Evolutionary conservation across 2,329 filamentous ascomycete genomes (phyloP).

Genomic region (Ophiostoma ulmi): DNA sequence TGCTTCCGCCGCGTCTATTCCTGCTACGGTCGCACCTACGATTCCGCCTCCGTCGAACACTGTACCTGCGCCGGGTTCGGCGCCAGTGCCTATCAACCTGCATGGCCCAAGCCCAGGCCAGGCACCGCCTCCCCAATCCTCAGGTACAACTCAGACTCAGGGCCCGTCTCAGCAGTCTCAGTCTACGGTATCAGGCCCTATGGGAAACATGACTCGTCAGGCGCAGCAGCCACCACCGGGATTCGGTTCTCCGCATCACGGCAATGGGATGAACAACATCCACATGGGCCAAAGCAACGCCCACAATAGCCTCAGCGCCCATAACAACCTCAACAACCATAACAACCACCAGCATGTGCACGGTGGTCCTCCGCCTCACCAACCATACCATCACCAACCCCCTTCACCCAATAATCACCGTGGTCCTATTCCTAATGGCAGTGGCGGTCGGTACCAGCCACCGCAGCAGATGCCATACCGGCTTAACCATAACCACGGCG

Average conservation of each 20-base stretch:
- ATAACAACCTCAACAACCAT: neutral
- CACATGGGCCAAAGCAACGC: neutral
- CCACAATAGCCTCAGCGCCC: neutral
- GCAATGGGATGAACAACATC: neutral
- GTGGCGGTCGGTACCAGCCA: conserved; percentile 17
- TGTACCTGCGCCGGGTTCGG: neutral
- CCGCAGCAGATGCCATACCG: neutral
- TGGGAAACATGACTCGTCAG: neutral
- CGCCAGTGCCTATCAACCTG: neutral
- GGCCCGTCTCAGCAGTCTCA: neutral
- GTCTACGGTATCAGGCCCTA: neutral
- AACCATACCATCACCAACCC: neutral
- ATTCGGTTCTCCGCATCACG: neutral
- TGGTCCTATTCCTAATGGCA: neutral
- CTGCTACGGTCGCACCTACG: neutral
- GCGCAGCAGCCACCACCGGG: neutral
- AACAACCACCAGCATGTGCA: conserved; percentile 3
- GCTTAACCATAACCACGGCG: neutral
- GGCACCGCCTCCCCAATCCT: neutral
- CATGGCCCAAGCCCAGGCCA: neutral
- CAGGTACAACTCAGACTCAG: neutral
- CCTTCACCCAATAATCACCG: conserved; percentile 5
- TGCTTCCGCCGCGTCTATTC: neutral
- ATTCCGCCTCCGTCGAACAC: neutral
- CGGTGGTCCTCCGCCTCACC: neutral